These are phyloP conservation scores for Wallacemonas rigidus DNA, from an alignment of 208 protist species.

Conservation along the genomic window DNA sequence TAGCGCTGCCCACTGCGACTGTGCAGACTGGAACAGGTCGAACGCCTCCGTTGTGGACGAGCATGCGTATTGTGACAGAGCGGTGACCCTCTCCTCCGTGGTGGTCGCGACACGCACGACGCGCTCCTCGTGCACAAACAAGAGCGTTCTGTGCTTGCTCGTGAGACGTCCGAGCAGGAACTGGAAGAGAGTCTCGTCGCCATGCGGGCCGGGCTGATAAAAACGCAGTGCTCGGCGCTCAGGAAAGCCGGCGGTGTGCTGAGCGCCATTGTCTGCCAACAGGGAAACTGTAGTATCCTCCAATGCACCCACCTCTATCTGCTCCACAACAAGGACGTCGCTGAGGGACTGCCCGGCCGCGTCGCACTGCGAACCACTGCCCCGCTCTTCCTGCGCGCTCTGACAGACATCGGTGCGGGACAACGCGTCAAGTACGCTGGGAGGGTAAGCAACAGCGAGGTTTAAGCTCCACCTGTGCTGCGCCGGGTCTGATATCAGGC, in stretches of 20 bases:
- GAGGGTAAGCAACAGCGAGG: not conserved
- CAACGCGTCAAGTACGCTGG: not conserved
- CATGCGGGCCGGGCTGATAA: not conserved
- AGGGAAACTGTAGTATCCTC: not conserved
- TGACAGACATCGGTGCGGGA: too few species aligned
- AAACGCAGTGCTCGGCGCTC: not conserved
- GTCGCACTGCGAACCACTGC: too few species aligned
- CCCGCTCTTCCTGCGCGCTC: too few species aligned
- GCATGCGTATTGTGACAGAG: not conserved
- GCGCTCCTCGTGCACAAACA: slow-evolving; percentile 31
- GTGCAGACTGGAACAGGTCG: not conserved
- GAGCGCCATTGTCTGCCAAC: not conserved
- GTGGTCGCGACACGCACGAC: slow-evolving; percentile 24
- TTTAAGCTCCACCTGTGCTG: slow-evolving; percentile 1
- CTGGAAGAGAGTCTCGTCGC: slow-evolving; percentile 28
- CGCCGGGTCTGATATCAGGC: not conserved
- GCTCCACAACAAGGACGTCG: not conserved
- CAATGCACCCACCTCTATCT: slow-evolving; percentile 8
- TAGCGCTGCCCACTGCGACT: not conserved
- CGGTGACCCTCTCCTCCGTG: not conserved
- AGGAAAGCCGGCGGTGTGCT: not conserved
- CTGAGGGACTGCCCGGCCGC: not conserved
- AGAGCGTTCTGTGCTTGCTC: slow-evolving; percentile 21
- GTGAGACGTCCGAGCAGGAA: slow-evolving; percentile 30
- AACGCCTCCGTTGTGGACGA: not conserved